Percentiles rank a stretch among this genome's conserved stretches.
phyloP scores from a whole-genome alignment of 176 grass and related monocot genomes.

The Triticum timopheevii region DNA sequence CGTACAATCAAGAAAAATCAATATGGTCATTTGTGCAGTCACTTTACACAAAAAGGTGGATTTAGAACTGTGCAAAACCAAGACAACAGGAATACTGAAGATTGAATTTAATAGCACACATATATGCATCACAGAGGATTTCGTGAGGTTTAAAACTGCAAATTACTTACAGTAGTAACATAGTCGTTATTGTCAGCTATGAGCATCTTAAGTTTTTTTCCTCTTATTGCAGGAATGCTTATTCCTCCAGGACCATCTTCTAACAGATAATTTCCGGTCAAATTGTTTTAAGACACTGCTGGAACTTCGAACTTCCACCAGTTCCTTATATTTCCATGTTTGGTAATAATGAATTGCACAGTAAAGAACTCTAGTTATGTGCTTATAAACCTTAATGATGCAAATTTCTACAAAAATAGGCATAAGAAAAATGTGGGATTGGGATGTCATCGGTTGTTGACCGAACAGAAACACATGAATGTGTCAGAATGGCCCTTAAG shows the following conservation, averaged over 20 bases:
- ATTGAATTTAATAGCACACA: neutral
- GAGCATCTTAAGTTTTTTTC: neutral
- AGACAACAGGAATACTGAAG: neutral
- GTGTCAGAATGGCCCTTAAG: neutral
- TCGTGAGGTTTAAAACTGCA: neutral
- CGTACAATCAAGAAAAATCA: neutral
- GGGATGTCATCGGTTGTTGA: neutral
- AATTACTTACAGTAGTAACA: neutral
- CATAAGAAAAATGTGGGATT: neutral
- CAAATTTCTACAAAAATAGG: neutral
- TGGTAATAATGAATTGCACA: neutral
- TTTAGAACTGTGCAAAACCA: neutral
- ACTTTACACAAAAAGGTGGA: neutral
- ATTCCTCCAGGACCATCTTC: neutral
- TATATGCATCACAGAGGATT: neutral
- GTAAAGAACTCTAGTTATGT: neutral
- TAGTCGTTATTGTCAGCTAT: neutral
- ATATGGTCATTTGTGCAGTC: neutral
- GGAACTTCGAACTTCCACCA: neutral
- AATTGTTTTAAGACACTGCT: neutral
- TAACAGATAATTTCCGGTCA: constrained; percentile 3
- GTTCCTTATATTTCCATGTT: neutral
- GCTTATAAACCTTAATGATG: neutral
- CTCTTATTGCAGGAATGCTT: neutral
- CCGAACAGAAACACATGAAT: neutral